Evolutionary conservation across 306 rosid species (phyloP), one percentile per base, ranked within the genome.

Genomic region (Calophaca sinica): DNA sequence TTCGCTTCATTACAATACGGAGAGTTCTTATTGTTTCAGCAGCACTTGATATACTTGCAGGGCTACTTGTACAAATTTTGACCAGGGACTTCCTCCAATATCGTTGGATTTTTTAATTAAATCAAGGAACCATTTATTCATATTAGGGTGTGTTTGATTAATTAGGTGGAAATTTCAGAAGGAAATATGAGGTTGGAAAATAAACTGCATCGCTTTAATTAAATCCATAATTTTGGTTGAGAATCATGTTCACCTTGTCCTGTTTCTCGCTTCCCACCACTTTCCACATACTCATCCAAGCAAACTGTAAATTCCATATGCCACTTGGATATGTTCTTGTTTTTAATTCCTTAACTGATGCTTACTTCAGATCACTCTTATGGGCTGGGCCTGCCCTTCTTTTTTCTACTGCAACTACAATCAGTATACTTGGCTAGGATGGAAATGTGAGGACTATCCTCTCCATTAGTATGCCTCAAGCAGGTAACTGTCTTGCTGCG

Each of bases 321-420:
- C 42, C 38, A 3, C 33, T 48, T 59, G 61, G 49, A 48, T 55
- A 58, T 74, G 70, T 44, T 62, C 35, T 75, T 46, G 60, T 74
- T 82, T 80, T 83, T 79, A 80, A 78, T 70, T 61, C 70, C 97
- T 92, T 94, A 86, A 92, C 88, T 71, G 63, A 76, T 77, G 82
- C 62, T 77, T 82, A 96, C 96, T 96, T 87, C 81, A 89, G 96
- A 90, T 96, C 99, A 2, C 92, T 96, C 58, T 76, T 96, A 78
- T 96, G 99, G 99, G 87, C 90, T 79, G 99, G 99, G 58, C 99
- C 99, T 38, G 96, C 98, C 46, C 96, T 96, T 84, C 91, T 96
- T 55, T 96, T 92, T 87, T 92, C 98, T 79, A 96, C 98, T 69
- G 83, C 99, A 83, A 86, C 98, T 10, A 87, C 93, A 50, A 81